phyloP scores from a whole-genome alignment of 2,329 filamentous ascomycete genomes.

The Chaetomiaceae sp. region DNA sequence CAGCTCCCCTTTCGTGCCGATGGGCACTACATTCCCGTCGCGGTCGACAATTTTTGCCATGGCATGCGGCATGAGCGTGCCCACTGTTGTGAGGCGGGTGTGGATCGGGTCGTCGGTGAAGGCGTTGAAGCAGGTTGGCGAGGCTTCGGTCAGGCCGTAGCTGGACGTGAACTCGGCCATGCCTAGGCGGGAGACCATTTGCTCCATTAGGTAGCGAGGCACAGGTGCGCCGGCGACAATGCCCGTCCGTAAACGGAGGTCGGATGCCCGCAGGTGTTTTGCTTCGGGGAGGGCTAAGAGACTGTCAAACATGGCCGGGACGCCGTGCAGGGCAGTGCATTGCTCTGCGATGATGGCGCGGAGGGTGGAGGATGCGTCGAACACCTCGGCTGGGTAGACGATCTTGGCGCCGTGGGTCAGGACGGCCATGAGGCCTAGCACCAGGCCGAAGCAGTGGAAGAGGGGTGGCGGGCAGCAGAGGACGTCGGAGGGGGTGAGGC shows the following conservation, averaged over 20 bases:
- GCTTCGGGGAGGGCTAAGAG: constrained; percentile 45
- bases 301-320: constrained; percentile 80
- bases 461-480: constrained; percentile 79
- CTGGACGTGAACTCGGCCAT: constrained; percentile 71
- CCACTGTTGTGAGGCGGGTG: constrained; percentile 65
- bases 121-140: constrained; percentile 76
- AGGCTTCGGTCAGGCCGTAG: constrained; percentile 72
- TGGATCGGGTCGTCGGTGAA: constrained; percentile 68
- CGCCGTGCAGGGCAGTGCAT: constrained; percentile 74
- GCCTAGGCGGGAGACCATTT: constrained; percentile 64
- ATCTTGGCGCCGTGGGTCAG: constrained; percentile 73
- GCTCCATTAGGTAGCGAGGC: constrained; percentile 68
- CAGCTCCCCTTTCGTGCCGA: constrained; percentile 67
- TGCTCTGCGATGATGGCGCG: constrained; percentile 61
- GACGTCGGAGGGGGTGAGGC: constrained; percentile 59
- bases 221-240: constrained; percentile 78
- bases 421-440: constrained; percentile 67
- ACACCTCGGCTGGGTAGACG: constrained; percentile 70
- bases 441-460: constrained; percentile 82
- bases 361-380: constrained; percentile 63
- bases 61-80: constrained; percentile 70
- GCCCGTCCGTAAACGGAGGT: constrained; percentile 61
- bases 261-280: constrained; percentile 36
- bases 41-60: constrained; percentile 73
- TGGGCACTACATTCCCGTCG: constrained; percentile 59